Percentiles rank a stretch among this genome's conserved stretches.
Evolutionary conservation across 208 protist genomes (phyloP).

Genomic region (Phytomonas sp.): DNA sequence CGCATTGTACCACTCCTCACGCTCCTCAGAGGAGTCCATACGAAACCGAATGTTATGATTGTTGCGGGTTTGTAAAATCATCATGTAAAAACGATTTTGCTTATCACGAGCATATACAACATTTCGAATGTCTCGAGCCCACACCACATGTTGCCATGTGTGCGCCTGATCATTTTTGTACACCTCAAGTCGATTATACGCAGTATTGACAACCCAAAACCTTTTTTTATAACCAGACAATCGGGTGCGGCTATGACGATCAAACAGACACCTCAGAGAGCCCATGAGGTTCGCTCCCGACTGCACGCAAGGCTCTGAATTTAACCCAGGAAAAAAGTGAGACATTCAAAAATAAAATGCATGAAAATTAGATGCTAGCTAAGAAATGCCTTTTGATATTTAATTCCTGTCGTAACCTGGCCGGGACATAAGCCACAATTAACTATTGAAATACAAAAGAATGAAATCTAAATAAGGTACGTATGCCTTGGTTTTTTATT

Average conservation of each 20-base stretch:
- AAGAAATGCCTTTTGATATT: no score
- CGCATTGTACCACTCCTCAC: constrained; percentile 59
- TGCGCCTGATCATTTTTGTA: constrained; percentile 84
- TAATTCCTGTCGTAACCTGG: no score
- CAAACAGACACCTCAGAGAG: constrained; percentile 46
- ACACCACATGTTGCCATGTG: constrained; percentile 34
- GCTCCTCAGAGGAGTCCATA: constrained; percentile 54
- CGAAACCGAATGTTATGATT: constrained; percentile 49
- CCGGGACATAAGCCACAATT: no score
- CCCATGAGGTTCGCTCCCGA: constrained; percentile 31
- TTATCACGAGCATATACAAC: constrained; percentile 69
- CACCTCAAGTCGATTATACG: constrained; percentile 41
- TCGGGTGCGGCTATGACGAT: constrained; percentile 29
- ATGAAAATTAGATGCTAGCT: constrained; percentile 4
- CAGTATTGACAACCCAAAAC: constrained; percentile 72
- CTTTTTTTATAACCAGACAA: constrained; percentile 66
- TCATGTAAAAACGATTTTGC: constrained; percentile 72
- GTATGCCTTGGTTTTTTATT: no score
- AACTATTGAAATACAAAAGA: no score
- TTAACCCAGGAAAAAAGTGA: background rate
- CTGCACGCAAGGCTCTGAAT: no score
- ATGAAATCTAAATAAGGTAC: no score
- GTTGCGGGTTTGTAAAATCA: constrained; percentile 47
- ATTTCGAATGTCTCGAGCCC: constrained; percentile 45
- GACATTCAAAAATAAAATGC: constrained; percentile 17